Percentiles rank a stretch among this genome's conserved stretches.
These are phyloP conservation scores for Thalassiosira mediterranea DNA, from an alignment of 352 stramenopile genomes.

Conservation along the genomic window DNA sequence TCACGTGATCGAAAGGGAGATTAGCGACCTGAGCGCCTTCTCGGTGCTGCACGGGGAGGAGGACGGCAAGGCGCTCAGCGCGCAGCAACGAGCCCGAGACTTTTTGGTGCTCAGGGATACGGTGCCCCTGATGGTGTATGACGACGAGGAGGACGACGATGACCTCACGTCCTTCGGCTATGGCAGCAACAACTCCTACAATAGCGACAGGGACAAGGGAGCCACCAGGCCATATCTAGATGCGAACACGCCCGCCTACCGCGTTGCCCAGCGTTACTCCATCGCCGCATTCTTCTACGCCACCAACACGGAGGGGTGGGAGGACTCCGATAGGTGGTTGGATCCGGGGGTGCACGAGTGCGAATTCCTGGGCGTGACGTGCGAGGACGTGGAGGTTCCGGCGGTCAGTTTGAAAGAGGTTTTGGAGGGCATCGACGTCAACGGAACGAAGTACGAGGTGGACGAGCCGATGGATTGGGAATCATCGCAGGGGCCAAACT, in stretches of 20 bases:
- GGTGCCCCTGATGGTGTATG: constrained; percentile 20
- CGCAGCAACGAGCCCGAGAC: constrained; percentile 35
- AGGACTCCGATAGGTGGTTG: constrained; percentile 33
- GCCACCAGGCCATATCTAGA: constrained; percentile 25
- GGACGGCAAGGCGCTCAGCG: constrained; percentile 4
- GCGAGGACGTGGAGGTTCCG: constrained; percentile 39
- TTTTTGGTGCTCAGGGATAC: constrained; percentile 40
- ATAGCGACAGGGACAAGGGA: background rate
- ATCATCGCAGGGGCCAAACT: too few species aligned
- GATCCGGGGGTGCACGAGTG: constrained; percentile 47
- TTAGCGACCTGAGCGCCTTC: constrained; percentile 35
- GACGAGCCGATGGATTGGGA: background rate
- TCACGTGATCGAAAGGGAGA: constrained; percentile 39
- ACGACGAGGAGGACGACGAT: constrained; percentile 29
- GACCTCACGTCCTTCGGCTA: background rate
- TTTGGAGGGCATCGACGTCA: constrained; percentile 16
- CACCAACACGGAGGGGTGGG: constrained; percentile 40
- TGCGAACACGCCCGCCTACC: constrained; percentile 36
- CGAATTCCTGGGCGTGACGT: constrained; percentile 45
- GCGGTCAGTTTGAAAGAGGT: constrained; percentile 24
- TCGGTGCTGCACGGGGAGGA: constrained; percentile 2
- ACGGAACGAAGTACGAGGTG: constrained; percentile 27
- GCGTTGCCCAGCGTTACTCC: constrained; percentile 51
- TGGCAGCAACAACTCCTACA: background rate
- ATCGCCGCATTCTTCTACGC: constrained; percentile 48